Evolutionary conservation across 768 basidiomycete genomes (phyloP), one percentile per base, ranked within the genome.

Genomic region (Pholiota molesta): DNA sequence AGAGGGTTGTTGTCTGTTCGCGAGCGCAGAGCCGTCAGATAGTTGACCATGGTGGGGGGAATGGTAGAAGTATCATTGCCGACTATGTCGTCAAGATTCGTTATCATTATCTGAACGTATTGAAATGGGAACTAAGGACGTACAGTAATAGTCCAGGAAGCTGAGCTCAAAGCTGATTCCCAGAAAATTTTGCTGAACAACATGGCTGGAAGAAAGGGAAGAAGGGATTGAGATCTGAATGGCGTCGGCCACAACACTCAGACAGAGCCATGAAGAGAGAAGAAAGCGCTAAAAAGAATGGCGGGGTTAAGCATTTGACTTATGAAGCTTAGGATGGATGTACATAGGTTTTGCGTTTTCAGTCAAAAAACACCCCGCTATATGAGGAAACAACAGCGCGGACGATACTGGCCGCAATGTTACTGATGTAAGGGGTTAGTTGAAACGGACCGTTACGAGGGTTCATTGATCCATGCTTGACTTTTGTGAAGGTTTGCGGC

Each of bases 141-240:
- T 55, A 83, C 84, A 82, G 69, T 89, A 83, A 62, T 81, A 75
- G 66, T 84, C 78, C 61, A 88, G 79, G 62, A 86, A 86, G 52
- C 83, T 84, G 51, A 91, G 76, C 71, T 90, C 88, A 62, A 89
- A 76, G 52, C 83, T 85, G 69, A 89, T 83, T 9, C 89, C 89
- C 16, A 90, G 71, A 63, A 88, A 90, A 69, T 86, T 87, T 8
- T 78, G 71, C 51, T 75, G 71, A 4, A 85, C 82, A 39, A 77
- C 76, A 73, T 79, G 74, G 44, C 61, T 65, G 1, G 72, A 67
- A 1, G 79, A 65, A 5, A 80, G 75, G 28, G 73, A 65, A 2
- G 76, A 59, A 16, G 79, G 78, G 47, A 80, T 67, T 16, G 66
- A 59, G 52, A 78, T 65, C 28, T 68, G 61, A 56, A 76, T 62